Percentiles rank a stretch among this genome's conserved stretches.
These are phyloP conservation scores for Ilex asprella DNA, from an alignment of 257 asterid genomes.

Conservation along the genomic window DNA sequence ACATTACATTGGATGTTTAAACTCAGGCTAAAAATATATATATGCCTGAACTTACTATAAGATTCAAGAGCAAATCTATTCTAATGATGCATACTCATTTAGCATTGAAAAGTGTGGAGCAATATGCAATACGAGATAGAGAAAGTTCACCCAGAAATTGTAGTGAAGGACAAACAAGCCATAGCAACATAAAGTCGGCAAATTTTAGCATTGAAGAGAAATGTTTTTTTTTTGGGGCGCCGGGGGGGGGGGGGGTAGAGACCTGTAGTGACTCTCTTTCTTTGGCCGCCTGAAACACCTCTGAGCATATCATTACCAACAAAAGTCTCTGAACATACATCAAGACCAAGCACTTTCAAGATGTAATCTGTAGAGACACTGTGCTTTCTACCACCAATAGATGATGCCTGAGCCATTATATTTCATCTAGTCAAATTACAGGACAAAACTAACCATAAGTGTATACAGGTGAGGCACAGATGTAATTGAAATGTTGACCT, in stretches of 20 bases:
- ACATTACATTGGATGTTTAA: too few species aligned
- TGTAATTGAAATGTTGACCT: slow-evolving; percentile 30
- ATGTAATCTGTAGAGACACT: slow-evolving; percentile 72
- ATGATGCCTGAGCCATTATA: slow-evolving; percentile 46
- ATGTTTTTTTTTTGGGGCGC: neutral
- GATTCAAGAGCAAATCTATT: too few species aligned
- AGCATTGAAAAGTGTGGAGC: too few species aligned
- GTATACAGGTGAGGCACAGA: neutral
- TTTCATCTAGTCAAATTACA: neutral
- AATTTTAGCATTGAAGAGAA: too few species aligned
- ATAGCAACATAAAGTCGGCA: too few species aligned
- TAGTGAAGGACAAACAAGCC: too few species aligned
- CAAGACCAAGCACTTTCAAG: slow-evolving; percentile 89
- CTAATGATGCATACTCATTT: too few species aligned
- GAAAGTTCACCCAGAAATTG: too few species aligned
- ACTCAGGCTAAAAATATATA: too few species aligned
- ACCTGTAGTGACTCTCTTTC: slow-evolving; percentile 85
- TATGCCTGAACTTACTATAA: too few species aligned
- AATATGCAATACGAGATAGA: too few species aligned
- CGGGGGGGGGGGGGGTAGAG: slow-evolving; percentile 11
- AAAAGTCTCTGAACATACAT: slow-evolving; percentile 66
- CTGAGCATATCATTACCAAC: slow-evolving; percentile 89
- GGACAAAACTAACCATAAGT: too few species aligned
- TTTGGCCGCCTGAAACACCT: slow-evolving; percentile 91
- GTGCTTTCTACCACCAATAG: slow-evolving; percentile 66